Percentiles rank a stretch among this genome's conserved stretches.
phyloP scores from a whole-genome alignment of 495 filamentous ascomycete species.

The Glonium stellatum region DNA sequence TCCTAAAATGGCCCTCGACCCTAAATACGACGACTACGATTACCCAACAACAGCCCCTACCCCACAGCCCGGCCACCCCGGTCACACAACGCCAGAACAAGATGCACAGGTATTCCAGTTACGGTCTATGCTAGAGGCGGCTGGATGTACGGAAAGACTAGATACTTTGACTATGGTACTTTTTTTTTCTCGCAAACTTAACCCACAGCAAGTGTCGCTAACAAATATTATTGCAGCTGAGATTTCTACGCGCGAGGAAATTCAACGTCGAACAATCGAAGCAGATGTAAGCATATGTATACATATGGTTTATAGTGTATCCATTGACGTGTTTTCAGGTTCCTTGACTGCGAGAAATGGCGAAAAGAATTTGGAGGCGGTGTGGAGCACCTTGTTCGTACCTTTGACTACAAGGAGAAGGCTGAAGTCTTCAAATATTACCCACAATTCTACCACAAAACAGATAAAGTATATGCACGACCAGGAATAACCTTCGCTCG shows the following conservation, averaged over 20 bases:
- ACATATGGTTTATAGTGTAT: not conserved
- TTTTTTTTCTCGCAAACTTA: not conserved
- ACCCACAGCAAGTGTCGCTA: slow-evolving; percentile 10
- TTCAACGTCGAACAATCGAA: slow-evolving; percentile 81
- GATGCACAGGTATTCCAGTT: slow-evolving; percentile 85
- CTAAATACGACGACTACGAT: slow-evolving; percentile 95
- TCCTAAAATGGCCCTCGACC: slow-evolving; percentile 54
- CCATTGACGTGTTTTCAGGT: slow-evolving; percentile 51
- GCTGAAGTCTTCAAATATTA: slow-evolving; percentile 83
- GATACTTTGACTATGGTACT: slow-evolving; percentile 83
- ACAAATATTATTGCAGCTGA: slow-evolving; percentile 46
- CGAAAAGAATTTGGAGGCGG: slow-evolving; percentile 63
- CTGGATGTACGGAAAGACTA: slow-evolving; percentile 74
- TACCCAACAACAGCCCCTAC: slow-evolving; percentile 73
- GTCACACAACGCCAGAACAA: slow-evolving; percentile 78
- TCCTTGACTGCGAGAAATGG: slow-evolving; percentile 86
- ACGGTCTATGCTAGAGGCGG: slow-evolving; percentile 72
- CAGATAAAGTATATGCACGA: slow-evolving; percentile 68
- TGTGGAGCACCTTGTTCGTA: slow-evolving; percentile 74
- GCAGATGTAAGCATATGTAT: slow-evolving; percentile 60
- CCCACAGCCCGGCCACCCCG: slow-evolving; percentile 70
- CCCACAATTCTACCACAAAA: slow-evolving; percentile 99
- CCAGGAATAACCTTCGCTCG: not conserved
- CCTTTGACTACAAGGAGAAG: slow-evolving; percentile 88
- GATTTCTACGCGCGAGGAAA: slow-evolving; percentile 89